Conservation (phyloP, 192 early-diverging fungal species). For the Coemansia sp. region DNA sequence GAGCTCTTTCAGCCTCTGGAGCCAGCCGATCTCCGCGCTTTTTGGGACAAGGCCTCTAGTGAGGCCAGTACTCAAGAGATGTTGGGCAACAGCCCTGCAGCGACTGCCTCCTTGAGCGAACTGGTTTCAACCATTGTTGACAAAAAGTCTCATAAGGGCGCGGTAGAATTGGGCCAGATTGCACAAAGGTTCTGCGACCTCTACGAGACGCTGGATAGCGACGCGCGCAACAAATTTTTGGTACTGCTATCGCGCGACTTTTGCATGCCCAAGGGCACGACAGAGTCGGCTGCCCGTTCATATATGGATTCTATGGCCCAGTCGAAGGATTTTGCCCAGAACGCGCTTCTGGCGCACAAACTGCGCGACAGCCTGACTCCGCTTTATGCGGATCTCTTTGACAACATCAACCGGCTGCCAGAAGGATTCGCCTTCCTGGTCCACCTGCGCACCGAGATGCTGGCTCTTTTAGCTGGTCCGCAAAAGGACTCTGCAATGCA, state of each 20-base stretch:
- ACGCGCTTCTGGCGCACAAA: slow-evolving; percentile 50
- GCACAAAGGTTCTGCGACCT: slow-evolving; percentile 61
- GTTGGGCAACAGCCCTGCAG: not conserved
- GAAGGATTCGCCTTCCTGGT: slow-evolving; percentile 81
- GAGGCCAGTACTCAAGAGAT: not conserved
- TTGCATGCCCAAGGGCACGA: slow-evolving; percentile 53
- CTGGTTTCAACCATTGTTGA: slow-evolving; percentile 46
- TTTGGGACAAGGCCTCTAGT: slow-evolving; percentile 28
- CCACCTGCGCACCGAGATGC: slow-evolving; percentile 72
- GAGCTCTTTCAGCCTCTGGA: slow-evolving; percentile 51
- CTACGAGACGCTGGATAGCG: slow-evolving; percentile 55
- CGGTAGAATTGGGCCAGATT: slow-evolving; percentile 50
- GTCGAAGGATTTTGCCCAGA: slow-evolving; percentile 20
- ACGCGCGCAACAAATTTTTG: slow-evolving; percentile 17
- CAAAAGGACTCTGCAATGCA: slow-evolving; percentile 54
- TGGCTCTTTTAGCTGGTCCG: slow-evolving; percentile 49
- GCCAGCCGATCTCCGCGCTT: slow-evolving; percentile 35
- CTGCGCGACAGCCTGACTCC: slow-evolving; percentile 70
- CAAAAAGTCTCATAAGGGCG: slow-evolving; percentile 55
- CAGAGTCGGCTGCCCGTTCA: slow-evolving; percentile 30
- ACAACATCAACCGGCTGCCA: slow-evolving; percentile 72
- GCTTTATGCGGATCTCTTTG: slow-evolving; percentile 71
- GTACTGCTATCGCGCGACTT: slow-evolving; percentile 33
- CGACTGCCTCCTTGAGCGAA: slow-evolving; percentile 14
- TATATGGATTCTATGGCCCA: slow-evolving; percentile 16